Evolutionary conservation across 108 stramenopile species (phyloP).

Genomic region (Cyclostephanos tholiformis): DNA sequence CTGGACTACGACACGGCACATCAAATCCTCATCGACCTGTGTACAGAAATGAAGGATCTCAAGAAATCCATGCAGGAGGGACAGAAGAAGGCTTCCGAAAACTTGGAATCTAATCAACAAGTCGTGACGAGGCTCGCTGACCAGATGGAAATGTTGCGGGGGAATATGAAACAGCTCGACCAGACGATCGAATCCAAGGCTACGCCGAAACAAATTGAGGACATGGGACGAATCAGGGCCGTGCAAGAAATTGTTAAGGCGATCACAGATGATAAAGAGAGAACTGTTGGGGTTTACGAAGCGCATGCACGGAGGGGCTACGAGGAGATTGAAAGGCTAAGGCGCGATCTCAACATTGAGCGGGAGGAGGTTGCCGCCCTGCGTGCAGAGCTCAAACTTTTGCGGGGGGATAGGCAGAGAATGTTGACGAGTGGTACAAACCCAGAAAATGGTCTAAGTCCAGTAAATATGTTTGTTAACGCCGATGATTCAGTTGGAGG

Average conservation of each 20-base stretch:
- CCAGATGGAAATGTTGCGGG: constrained; percentile 32
- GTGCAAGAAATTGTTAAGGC: constrained; percentile 39
- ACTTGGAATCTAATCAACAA: constrained; percentile 40
- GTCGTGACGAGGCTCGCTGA: constrained; percentile 25
- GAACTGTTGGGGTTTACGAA: constrained; percentile 45
- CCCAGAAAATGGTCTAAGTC: neutral
- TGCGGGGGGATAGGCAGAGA: constrained; percentile 21
- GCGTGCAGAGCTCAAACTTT: constrained; percentile 24
- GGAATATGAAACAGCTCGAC: constrained; percentile 45
- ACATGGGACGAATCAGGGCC: constrained; percentile 40
- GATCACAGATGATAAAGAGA: constrained; percentile 42
- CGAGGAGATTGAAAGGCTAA: constrained; percentile 47
- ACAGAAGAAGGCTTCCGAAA: constrained; percentile 20
- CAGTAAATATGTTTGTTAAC: neutral
- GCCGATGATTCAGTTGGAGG: constrained; percentile 1
- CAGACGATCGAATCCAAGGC: constrained; percentile 40
- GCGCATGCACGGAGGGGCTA: constrained; percentile 44
- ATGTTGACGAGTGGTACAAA: constrained; percentile 10
- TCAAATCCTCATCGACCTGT: constrained; percentile 48
- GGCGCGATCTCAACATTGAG: constrained; percentile 37
- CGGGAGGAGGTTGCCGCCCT: constrained; percentile 37
- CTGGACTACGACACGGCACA: constrained; percentile 41
- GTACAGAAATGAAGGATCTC: constrained; percentile 52
- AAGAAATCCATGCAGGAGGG: constrained; percentile 28
- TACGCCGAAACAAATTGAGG: constrained; percentile 46